These are phyloP conservation scores for Dendrobium chrysotoxum DNA, from an alignment of 106 monocot species.

Conservation along the genomic window DNA sequence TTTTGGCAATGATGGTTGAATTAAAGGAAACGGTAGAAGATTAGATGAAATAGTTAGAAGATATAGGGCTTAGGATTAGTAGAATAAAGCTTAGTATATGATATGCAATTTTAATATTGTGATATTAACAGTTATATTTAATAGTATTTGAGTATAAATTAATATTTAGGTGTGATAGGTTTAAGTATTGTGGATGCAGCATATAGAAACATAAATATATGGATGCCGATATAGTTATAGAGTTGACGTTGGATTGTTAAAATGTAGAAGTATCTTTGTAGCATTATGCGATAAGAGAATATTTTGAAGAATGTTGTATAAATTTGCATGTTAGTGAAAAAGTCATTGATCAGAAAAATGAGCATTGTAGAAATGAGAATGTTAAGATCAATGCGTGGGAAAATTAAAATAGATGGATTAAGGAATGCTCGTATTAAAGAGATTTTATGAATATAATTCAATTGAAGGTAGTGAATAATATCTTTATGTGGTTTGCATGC, in stretches of 20 bases:
- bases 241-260: neutral
- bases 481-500: neutral
- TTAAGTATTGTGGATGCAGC: neutral
- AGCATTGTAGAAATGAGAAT: neutral
- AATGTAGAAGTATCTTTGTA: neutral
- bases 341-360: neutral
- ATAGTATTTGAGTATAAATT: neutral
- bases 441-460: neutral
- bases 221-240: neutral
- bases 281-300: neutral
- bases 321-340: neutral
- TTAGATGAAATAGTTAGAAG: neutral
- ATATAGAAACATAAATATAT: neutral
- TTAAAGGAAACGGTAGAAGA: neutral
- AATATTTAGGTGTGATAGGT: neutral
- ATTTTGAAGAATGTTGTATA: neutral
- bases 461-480: neutral
- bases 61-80: neutral
- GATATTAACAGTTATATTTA: neutral
- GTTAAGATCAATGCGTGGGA: neutral
- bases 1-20: neutral
- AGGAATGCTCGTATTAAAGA: neutral
- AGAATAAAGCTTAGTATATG: neutral
- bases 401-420: neutral
- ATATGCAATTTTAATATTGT: neutral